Conservation (phyloP, 1,284 basidiomycete species). For the Fomitopsis schrenkii region DNA sequence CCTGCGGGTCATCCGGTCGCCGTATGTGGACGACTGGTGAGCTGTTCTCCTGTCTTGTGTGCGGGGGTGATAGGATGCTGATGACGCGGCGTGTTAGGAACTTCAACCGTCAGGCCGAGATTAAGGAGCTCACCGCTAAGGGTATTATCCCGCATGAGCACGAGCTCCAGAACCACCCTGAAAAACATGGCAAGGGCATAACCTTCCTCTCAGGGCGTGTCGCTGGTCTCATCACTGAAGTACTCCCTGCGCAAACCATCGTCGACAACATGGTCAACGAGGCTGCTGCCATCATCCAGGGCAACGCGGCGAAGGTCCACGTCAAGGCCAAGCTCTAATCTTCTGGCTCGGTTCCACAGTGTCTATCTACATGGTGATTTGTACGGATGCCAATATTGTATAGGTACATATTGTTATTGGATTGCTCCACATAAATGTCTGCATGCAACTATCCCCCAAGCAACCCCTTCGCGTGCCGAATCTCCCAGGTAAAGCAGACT, state of each 20-base stretch:
- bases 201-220: constrained; percentile 81
- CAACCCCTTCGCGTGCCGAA: not conserved
- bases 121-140: constrained; percentile 70
- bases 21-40: constrained; percentile 59
- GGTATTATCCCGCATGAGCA: constrained; percentile 73
- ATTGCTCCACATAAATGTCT: not conserved
- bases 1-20: constrained; percentile 75
- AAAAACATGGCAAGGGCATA: constrained; percentile 55
- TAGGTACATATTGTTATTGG: not conserved
- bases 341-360: not conserved
- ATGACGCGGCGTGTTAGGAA: constrained; percentile 36
- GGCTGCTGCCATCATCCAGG: constrained; percentile 48
- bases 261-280: constrained; percentile 77
- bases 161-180: constrained; percentile 74
- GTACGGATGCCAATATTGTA: not conserved
- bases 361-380: not conserved
- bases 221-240: constrained; percentile 68
- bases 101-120: constrained; percentile 66
- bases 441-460: too few species aligned
- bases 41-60: constrained; percentile 3
- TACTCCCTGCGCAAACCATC: constrained; percentile 77
- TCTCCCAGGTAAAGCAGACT: not conserved
- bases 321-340: constrained; percentile 38
- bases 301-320: constrained; percentile 34
- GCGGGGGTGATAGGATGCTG: not conserved